phyloP scores from a whole-genome alignment of 148 eudicot species.

The Vaccinium macrocarpon region DNA sequence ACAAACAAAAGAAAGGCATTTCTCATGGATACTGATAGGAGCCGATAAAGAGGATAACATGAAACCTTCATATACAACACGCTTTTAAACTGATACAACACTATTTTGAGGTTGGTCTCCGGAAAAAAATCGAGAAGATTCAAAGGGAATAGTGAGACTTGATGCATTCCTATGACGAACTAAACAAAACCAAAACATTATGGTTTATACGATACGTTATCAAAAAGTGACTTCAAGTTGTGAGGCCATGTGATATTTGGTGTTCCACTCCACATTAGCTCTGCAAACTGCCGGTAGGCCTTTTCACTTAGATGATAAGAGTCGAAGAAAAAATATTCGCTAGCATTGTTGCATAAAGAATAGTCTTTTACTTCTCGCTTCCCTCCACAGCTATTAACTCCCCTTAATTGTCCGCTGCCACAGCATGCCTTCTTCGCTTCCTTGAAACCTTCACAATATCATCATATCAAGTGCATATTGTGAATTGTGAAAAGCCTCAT shows the following conservation, averaged over 20 bases:
- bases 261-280: slow-evolving; percentile 48
- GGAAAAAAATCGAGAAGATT: background rate
- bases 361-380: slow-evolving; percentile 32
- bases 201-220: background rate
- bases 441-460: slow-evolving; percentile 28
- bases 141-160: no score
- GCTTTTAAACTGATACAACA: no score
- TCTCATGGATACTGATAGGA: no score
- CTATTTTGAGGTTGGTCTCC: no score
- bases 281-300: slow-evolving; percentile 44
- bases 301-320: slow-evolving; percentile 44
- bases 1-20: no score
- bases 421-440: slow-evolving; percentile 47
- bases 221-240: slow-evolving; percentile 44
- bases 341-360: slow-evolving; percentile 36
- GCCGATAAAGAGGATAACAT: no score
- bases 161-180: no score
- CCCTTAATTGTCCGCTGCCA: slow-evolving; percentile 42
- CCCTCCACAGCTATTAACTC: slow-evolving; percentile 52
- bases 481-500: background rate
- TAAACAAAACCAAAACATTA: no score
- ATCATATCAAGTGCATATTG: background rate
- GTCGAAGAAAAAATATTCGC: slow-evolving; percentile 50
- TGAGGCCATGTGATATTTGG: slow-evolving; percentile 41
- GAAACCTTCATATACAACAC: no score